Percentiles rank a stretch among this genome's conserved stretches.
phyloP scores from a whole-genome alignment of 306 rosid species.

The Vigna radiata region DNA sequence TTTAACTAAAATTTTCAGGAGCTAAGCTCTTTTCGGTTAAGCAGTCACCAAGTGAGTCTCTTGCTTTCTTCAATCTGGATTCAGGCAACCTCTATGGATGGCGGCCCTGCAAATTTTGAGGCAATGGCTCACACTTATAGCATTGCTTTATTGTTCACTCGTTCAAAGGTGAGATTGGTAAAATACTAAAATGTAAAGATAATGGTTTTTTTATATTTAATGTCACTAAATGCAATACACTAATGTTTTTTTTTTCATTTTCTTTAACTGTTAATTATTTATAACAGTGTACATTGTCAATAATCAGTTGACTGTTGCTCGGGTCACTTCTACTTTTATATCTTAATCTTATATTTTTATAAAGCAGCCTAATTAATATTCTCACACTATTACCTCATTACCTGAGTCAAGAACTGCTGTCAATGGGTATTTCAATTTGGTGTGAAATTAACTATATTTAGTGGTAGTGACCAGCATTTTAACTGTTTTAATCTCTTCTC shows the following conservation, averaged over 20 bases:
- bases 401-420: slow-evolving; percentile 12
- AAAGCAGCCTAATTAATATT: slow-evolving; percentile 28
- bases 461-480: slow-evolving; percentile 20
- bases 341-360: not conserved
- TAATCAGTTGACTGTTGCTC: slow-evolving; percentile 13
- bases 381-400: not conserved
- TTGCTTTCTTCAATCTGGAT: slow-evolving; percentile 96
- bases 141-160: slow-evolving; percentile 76
- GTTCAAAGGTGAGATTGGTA: slow-evolving; percentile 75
- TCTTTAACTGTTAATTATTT: slow-evolving; percentile 3
- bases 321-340: slow-evolving; percentile 6
- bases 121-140: slow-evolving; percentile 91
- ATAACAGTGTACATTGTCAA: not conserved
- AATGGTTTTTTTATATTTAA: slow-evolving; percentile 27
- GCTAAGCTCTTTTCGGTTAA: slow-evolving; percentile 77
- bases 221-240: slow-evolving; percentile 21
- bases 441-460: slow-evolving; percentile 29
- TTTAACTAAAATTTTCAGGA: slow-evolving; percentile 56
- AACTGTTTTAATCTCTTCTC: slow-evolving; percentile 19
- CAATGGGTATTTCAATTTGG: slow-evolving; percentile 33
- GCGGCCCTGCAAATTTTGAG: slow-evolving; percentile 75
- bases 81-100: slow-evolving; percentile 88
- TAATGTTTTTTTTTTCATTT: slow-evolving; percentile 13
- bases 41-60: slow-evolving; percentile 94
- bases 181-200: slow-evolving; percentile 26